Evolutionary conservation across 1,284 basidiomycete genomes (phyloP).

Genomic region (Fomitiporia mediterranea): DNA sequence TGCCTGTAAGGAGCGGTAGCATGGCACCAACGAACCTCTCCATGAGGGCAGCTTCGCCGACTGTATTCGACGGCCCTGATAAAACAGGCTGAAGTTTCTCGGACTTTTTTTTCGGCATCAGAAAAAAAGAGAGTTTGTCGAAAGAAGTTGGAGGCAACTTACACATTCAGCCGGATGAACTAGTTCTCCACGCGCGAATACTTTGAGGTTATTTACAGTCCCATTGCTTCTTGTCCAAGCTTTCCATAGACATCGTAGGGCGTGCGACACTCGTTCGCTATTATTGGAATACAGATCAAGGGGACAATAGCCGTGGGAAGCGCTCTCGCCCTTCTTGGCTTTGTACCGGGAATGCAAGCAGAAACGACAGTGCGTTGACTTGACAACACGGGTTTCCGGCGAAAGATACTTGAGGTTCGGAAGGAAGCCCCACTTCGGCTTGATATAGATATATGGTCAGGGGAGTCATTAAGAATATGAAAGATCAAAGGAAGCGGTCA

Average conservation of each 20-base stretch:
- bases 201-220: slow-evolving; percentile 71
- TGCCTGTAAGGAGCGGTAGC: slow-evolving; percentile 47
- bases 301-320: slow-evolving; percentile 70
- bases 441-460: slow-evolving; percentile 13
- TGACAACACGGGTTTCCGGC: slow-evolving; percentile 48
- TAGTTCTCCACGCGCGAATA: slow-evolving; percentile 65
- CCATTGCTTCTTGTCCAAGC: slow-evolving; percentile 64
- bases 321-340: slow-evolving; percentile 34
- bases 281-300: slow-evolving; percentile 82
- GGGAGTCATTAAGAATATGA: background rate
- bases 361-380: slow-evolving; percentile 75
- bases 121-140: background rate
- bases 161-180: slow-evolving; percentile 60
- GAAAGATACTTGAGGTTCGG: slow-evolving; percentile 61
- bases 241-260: slow-evolving; percentile 68
- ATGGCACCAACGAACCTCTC: slow-evolving; percentile 45
- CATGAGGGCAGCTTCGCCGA: slow-evolving; percentile 24
- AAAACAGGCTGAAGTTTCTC: background rate
- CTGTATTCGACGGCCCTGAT: background rate
- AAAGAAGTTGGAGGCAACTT: slow-evolving; percentile 6
- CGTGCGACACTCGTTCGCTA: slow-evolving; percentile 49
- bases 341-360: slow-evolving; percentile 78
- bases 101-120: slow-evolving; percentile 6
- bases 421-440: slow-evolving; percentile 96
- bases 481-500: background rate